Evolutionary conservation across 352 stramenopile genomes (phyloP), one percentile per base, ranked within the genome.

Genomic region (Globisporangium paddicum): DNA sequence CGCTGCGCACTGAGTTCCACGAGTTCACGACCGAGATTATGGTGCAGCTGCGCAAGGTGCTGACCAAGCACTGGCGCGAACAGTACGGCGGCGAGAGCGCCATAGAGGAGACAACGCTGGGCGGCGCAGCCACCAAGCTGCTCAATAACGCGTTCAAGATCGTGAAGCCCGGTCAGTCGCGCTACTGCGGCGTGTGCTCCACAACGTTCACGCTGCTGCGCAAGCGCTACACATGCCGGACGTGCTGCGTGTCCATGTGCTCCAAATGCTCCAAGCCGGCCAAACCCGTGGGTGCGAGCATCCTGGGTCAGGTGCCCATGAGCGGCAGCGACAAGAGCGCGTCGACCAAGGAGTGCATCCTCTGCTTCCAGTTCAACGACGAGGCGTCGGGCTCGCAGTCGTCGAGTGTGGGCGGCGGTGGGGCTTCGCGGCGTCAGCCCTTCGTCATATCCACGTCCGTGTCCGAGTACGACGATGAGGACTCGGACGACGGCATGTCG

Each of bases 1-100:
- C 70, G 19, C 66, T 76, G 50, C 70, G 69, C 35, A 51, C 70
- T 30, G 76, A 86, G 38, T 92, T 81, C 60, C 75, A 74, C 18
- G 78, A 90, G 35, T 92, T 84, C 53, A 86, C 65, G 28, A 82
- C 71, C 13, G 69, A 85, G 30, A 54, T 79, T 28, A 67, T 92
- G 52, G 57, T 81, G n/a, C 72, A 66, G 32, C 38, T 81, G 11
- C 75, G 82, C 48, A 72, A 79, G 28, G 63, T 87, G 38, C 41
- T 89, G 44, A 68, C 67, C 2, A 75, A 77, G 41, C 77, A 87
- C 51, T 88, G 73, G 77, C 72, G 69, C 37, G 73, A 85, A 19
- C 69, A 79, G 21, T 44, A 65, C 25, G 38, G 30, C 48, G 48
- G 42, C 25, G 52, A 60, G 4, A 32, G 28, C 28, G 51, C 35